Percentiles rank a stretch among this genome's conserved stretches.
Conservation (phyloP, 2,329 filamentous ascomycete genomes). For the Triangularia verruculosa region DNA sequence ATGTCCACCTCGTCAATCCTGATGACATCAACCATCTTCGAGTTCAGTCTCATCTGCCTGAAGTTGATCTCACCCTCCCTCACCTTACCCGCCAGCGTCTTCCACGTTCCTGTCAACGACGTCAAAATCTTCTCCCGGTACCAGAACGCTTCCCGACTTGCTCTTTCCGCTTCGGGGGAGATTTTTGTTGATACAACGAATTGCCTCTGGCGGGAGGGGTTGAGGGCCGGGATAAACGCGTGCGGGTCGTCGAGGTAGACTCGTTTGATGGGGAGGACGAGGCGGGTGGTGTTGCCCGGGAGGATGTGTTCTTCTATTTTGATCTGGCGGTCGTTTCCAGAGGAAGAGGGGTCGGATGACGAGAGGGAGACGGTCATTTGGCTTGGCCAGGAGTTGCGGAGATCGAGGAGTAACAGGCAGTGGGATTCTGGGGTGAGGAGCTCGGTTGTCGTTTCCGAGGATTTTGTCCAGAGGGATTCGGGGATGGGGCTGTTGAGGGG, state of each 20-base stretch:
- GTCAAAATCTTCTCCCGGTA: slow-evolving; percentile 79
- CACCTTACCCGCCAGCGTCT: slow-evolving; percentile 47
- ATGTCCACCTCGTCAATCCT: slow-evolving; percentile 76
- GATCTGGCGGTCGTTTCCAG: slow-evolving; percentile 90
- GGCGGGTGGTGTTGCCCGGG: slow-evolving; percentile 67
- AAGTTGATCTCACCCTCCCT: slow-evolving; percentile 71
- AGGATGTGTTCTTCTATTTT: slow-evolving; percentile 61
- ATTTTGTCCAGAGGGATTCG: slow-evolving; percentile 52
- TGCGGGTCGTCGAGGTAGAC: slow-evolving; percentile 75
- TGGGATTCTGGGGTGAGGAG: slow-evolving; percentile 28
- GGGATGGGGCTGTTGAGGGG: slow-evolving; percentile 69
- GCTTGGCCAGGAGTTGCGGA: slow-evolving; percentile 47
- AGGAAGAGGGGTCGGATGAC: slow-evolving; percentile 60
- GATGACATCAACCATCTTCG: slow-evolving; percentile 79
- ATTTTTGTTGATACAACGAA: slow-evolving; percentile 85
- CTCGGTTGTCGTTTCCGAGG: slow-evolving; percentile 25
- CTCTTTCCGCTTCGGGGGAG: slow-evolving; percentile 74
- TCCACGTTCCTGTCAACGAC: slow-evolving; percentile 69
- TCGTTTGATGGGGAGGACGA: slow-evolving; percentile 72
- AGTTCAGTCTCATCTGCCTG: slow-evolving; percentile 67
- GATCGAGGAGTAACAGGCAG: slow-evolving; percentile 15
- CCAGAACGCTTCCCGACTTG: slow-evolving; percentile 83
- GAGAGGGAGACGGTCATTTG: slow-evolving; percentile 56
- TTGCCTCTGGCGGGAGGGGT: slow-evolving; percentile 80
- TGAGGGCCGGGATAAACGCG: slow-evolving; percentile 73